Evolutionary conservation across 2,329 filamentous ascomycete genomes (phyloP).

Genomic region (Acephala macrosclerotiorum): DNA sequence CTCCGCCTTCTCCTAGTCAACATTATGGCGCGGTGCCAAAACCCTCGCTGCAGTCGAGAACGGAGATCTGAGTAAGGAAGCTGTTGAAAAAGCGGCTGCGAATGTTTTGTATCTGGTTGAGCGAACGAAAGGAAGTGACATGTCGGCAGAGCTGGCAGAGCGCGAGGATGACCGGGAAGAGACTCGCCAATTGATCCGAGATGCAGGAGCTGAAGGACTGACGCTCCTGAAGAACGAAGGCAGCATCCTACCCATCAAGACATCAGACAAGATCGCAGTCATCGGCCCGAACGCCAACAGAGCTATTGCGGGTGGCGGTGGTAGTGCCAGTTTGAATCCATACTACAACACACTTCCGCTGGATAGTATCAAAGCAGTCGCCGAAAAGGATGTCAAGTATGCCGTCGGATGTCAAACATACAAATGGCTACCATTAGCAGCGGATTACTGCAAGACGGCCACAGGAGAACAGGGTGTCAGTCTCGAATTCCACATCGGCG

Average conservation of each 20-base stretch:
- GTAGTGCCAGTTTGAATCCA: conserved; percentile 72
- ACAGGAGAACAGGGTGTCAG: conserved; percentile 66
- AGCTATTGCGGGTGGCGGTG: conserved; percentile 72
- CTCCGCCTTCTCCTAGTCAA: conserved; percentile 43
- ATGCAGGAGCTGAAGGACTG: conserved; percentile 67
- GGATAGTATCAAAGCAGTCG: conserved; percentile 64
- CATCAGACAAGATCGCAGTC: conserved; percentile 65
- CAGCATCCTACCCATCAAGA: conserved; percentile 63
- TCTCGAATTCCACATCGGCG: conserved; percentile 70
- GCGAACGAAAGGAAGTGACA: conserved; percentile 66
- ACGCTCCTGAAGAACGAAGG: conserved; percentile 71
- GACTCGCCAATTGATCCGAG: conserved; percentile 65
- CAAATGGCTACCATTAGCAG: conserved; percentile 71
- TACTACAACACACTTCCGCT: conserved; percentile 72
- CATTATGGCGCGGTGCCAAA: conserved; percentile 64
- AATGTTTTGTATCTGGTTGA: conserved; percentile 67
- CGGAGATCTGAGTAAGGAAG: conserved; percentile 54
- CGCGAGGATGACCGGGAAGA: conserved; percentile 62
- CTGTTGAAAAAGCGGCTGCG: conserved; percentile 65
- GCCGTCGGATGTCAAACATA: conserved; percentile 68
- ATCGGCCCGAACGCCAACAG: conserved; percentile 74
- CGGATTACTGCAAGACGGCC: conserved; percentile 62
- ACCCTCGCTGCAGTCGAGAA: conserved; percentile 59
- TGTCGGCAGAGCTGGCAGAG: conserved; percentile 63
- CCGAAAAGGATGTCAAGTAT: conserved; percentile 63